Percentiles rank a stretch among this genome's conserved stretches.
Conservation (phyloP, 768 basidiomycete genomes). For the Sistotremastrum niveocremeum region DNA sequence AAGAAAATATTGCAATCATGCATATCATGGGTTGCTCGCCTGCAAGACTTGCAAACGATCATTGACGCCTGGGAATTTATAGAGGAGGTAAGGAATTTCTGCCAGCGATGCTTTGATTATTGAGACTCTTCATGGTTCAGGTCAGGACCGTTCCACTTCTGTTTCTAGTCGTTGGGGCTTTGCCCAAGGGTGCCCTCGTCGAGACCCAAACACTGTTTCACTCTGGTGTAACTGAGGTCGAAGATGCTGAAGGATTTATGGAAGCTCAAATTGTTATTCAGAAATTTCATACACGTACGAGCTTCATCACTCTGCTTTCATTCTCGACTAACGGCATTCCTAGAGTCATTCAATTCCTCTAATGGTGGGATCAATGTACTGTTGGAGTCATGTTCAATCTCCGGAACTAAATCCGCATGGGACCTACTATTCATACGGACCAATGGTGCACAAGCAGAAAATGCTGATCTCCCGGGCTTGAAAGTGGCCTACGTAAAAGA, state of each 20-base stretch:
- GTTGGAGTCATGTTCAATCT: neutral
- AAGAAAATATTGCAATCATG: neutral
- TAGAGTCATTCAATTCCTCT: neutral
- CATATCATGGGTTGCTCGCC: neutral
- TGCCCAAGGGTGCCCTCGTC: constrained; percentile 59
- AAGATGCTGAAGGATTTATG: constrained; percentile 32
- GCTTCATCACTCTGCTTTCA: neutral
- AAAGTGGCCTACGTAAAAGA: too few relatives aligned
- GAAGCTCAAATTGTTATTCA: constrained; percentile 10
- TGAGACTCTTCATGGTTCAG: neutral
- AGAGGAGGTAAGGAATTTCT: neutral
- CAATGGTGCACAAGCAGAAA: too few relatives aligned
- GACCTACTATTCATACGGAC: too few relatives aligned
- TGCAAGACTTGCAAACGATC: neutral
- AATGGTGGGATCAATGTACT: neutral
- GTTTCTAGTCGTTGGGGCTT: constrained; percentile 44
- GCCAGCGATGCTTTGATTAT: neutral
- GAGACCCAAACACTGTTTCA: constrained; percentile 70
- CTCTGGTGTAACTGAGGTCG: constrained; percentile 39
- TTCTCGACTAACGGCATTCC: neutral
- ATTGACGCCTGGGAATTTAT: too few relatives aligned
- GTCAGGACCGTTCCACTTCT: constrained; percentile 26
- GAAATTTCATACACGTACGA: neutral
- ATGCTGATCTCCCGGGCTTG: too few relatives aligned
- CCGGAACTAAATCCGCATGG: too few relatives aligned